Evolutionary conservation across 768 basidiomycete genomes (phyloP).

Genomic region (Pisolithus albus): DNA sequence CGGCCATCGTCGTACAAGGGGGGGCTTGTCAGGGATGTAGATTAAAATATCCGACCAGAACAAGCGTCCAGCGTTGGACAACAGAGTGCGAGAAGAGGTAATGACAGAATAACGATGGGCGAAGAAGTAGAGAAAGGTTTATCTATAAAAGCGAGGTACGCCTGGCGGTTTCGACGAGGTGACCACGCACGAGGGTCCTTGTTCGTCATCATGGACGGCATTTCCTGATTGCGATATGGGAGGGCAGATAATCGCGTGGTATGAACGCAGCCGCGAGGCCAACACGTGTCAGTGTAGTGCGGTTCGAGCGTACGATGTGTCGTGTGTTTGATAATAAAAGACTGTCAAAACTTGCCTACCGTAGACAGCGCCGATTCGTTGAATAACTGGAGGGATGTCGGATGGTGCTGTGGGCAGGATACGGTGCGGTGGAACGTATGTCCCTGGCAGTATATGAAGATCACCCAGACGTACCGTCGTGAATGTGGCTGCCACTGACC

Average conservation of each 20-base stretch:
- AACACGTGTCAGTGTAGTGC: constrained; percentile 21
- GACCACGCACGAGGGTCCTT: constrained; percentile 16
- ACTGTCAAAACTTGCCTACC: background rate
- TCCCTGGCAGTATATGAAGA: no score
- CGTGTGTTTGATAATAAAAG: background rate
- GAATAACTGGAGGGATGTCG: no score
- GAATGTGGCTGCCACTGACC: no score
- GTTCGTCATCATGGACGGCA: constrained; percentile 10
- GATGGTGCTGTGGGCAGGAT: no score
- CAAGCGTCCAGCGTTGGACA: constrained; percentile 1
- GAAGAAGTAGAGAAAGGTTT: constrained; percentile 18
- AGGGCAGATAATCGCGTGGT: constrained; percentile 32
- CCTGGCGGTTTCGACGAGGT: constrained; percentile 33
- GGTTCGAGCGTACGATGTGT: background rate
- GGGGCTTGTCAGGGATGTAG: background rate
- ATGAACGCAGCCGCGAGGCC: constrained; percentile 16
- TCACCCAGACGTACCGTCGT: no score
- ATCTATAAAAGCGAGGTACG: constrained; percentile 21
- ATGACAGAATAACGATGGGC: constrained; percentile 11
- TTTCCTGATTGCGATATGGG: constrained; percentile 19
- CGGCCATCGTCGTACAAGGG: constrained; percentile 12
- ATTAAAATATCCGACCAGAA: constrained; percentile 4
- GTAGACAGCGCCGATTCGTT: background rate
- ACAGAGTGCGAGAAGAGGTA: constrained; percentile 5
- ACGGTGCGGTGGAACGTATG: no score